Evolutionary conservation across 2,329 filamentous ascomycete species (phyloP), one percentile per base, ranked within the genome.

Genomic region (Metarhizium robertsii): DNA sequence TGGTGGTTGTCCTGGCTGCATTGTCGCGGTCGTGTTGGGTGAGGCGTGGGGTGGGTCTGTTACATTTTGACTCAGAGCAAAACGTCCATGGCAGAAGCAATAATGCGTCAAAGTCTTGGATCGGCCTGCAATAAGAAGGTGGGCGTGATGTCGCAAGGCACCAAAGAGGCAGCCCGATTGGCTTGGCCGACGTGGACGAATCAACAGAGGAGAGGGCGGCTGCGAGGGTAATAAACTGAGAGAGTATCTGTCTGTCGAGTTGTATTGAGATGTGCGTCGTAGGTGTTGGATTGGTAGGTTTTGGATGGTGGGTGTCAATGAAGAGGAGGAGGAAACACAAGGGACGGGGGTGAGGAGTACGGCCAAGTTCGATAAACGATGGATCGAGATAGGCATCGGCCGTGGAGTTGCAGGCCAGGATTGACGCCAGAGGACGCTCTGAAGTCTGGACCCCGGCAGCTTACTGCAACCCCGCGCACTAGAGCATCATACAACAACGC

Each of bases 1-100:
- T 40, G 57, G 53, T 48, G 59, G 53, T 55, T 63, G 61, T 56
- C 71, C 67, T 61, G 73, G 73, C 66, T 79, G 77, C 77, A 80
- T 80, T 64, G 66, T 73, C 60, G 63, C 65, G 60, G 61, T 63
- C 63, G 59, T 55, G 53, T 32, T 48, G 13, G 46, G 58, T 53
- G 56, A 40, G 38, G 38, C 13, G 10, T 13, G 8, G 38, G 25
- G 7, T 55, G 58, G 57, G 58, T 65, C 64, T 66, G 70, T 75
- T 67, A 75, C 75, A 76, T 77, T 66, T 73, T 76, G 68, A 65
- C 63, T 55, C 53, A 42, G 53, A 40, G n/a, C n/a, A 6, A 7
- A 46, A 36, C 18, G 14, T 43, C 52, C 42, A 54, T 36, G 55
- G 34, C 29, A 29, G 32, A 38, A 43, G 32, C 42, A 49, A 50